Base-by-base conservation (phyloP, 2,329 filamentous ascomycete species). In the Escovopsis sp. region DNA sequence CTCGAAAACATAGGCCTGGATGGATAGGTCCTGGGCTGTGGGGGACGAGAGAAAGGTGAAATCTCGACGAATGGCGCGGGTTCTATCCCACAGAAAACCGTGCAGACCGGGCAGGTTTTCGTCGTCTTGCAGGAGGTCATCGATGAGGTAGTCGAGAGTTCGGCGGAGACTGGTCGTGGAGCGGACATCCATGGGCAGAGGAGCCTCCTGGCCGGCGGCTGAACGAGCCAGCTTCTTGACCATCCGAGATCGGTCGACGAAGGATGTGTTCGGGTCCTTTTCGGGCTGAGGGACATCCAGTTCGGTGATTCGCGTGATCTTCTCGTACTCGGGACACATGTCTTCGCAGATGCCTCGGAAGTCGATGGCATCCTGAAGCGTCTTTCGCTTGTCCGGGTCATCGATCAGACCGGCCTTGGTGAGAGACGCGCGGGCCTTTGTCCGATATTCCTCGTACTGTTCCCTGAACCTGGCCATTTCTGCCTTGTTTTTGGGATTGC, bases 301-400 rank as follows among this genome's bases (percentile, higher is more conserved):
- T 53, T 81, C 74, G 38, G 70, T 71, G 43, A 81, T 79, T 45
- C 77, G 68, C 39, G 67, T 72, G 30, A 79, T 68, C 54, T 72
- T 73, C 53, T 82, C 78, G 55, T 72, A 80, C 47, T 79, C 73
- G 5, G 78, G 78, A 46, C 78, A 82, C 77, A 81, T 81, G 24
- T 79, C 73, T 50, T 81, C 74, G 50, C 76, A 81, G 37, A 77
- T 79, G 12, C 78, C 78, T 53, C 76, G 76, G 53, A 82, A 82
- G 35, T 73, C 69, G 38, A 81, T 74, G 7, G 78, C 78, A 52
- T 81, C 71, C 44, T 73, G 67, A 7, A 82, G 64, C 14, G 67
- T 70, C 51, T 77, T 76, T 42, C 71, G 71, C 50, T 76, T 72
- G 29, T 78, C 71, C 3, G 77, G 77, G 48, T 81, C 74, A 55